Evolutionary conservation across 129 eudicot genomes (phyloP).

Genomic region (Flaveria bidentis): DNA sequence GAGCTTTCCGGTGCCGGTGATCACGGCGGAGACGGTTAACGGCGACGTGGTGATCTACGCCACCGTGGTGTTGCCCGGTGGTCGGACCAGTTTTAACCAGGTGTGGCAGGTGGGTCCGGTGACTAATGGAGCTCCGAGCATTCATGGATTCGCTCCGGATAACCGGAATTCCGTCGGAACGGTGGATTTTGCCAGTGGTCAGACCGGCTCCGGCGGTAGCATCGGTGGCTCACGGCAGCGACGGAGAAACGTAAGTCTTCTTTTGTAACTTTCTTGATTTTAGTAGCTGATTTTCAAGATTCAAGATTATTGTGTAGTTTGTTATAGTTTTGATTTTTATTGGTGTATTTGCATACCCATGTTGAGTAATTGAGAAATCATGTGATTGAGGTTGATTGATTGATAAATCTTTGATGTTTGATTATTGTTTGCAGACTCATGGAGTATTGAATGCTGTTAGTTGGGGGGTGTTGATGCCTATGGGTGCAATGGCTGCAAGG

Average conservation of each 20-base stretch:
- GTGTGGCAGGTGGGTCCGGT: conserved; percentile 83
- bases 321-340: conserved; percentile 12
- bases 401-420: conserved; percentile 5
- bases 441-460: conserved; percentile 49
- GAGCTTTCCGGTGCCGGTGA: conserved; percentile 53
- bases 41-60: conserved; percentile 62
- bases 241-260: conserved; percentile 64
- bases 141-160: conserved; percentile 32
- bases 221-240: conserved; percentile 47
- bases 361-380: background rate
- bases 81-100: conserved; percentile 57
- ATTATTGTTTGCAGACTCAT: conserved; percentile 30
- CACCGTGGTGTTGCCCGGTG: conserved; percentile 53
- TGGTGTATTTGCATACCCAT: conserved; percentile 20
- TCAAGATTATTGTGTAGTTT: background rate
- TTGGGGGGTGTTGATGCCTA: conserved; percentile 53
- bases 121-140: conserved; percentile 29
- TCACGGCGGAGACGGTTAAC: conserved; percentile 34
- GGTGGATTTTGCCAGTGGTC: conserved; percentile 61
- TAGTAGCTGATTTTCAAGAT: background rate
- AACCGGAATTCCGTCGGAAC: conserved; percentile 42
- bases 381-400: background rate
- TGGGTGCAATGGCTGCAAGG: conserved; percentile 48
- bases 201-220: conserved; percentile 33
- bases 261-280: background rate